Conservation (phyloP, 192 early-diverging fungal species). For the Entomortierella beljakovae region DNA sequence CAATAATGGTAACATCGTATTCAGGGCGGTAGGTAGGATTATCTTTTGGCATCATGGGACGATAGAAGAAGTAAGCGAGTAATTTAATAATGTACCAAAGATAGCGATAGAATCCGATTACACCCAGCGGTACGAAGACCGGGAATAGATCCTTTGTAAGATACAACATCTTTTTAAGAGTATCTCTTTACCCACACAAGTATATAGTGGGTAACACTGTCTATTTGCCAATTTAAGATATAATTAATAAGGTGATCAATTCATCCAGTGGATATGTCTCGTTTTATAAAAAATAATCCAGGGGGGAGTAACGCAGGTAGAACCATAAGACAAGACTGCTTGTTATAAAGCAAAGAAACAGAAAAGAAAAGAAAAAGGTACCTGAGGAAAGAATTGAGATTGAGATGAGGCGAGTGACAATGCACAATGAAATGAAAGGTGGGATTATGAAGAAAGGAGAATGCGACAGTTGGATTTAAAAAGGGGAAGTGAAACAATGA, state of each 20-base stretch:
- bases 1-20: constrained; percentile 77
- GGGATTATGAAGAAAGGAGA: not conserved
- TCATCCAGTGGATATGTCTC: too few species aligned
- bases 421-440: not conserved
- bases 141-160: constrained; percentile 75
- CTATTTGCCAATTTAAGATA: not conserved
- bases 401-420: too few species aligned
- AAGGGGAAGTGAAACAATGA: too few species aligned
- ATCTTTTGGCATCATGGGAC: constrained; percentile 65
- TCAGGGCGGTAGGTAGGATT: constrained; percentile 68
- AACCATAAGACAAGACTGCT: too few species aligned
- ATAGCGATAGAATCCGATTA: constrained; percentile 79
- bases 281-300: too few species aligned
- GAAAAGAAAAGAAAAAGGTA: not conserved
- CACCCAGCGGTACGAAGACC: constrained; percentile 77
- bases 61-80: constrained; percentile 71
- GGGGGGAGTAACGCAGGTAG: too few species aligned
- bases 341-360: not conserved
- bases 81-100: constrained; percentile 76
- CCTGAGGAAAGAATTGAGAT: not conserved
- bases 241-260: not conserved
- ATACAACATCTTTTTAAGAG: constrained; percentile 73
- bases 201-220: too few species aligned
- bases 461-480: too few species aligned
- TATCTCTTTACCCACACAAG: not conserved